Conservation (phyloP, 139 green algal genomes). For the Desmodesmus armatus region DNA sequence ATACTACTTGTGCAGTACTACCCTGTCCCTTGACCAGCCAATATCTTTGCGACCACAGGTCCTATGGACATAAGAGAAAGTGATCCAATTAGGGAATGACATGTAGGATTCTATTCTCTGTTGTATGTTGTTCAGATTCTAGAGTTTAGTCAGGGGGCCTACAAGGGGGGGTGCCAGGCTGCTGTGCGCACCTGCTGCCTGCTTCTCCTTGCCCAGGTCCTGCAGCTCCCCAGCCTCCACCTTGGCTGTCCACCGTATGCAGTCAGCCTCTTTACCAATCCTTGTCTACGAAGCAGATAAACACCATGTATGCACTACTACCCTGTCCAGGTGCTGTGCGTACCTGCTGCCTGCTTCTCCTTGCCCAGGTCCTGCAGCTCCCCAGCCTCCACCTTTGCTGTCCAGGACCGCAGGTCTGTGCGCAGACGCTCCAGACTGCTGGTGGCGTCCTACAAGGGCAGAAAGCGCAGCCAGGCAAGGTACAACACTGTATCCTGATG, state of each 20-base stretch:
- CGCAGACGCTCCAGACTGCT: constrained; percentile 30
- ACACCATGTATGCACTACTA: neutral
- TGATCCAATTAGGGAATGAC: no score
- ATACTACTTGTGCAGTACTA: no score
- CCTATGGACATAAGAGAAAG: no score
- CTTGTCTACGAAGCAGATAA: neutral
- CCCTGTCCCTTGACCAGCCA: no score
- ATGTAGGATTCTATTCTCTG: no score
- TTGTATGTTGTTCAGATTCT: no score
- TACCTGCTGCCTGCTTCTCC: neutral
- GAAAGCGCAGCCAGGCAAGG: neutral
- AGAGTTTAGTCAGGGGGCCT: no score
- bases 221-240: constrained; percentile 19
- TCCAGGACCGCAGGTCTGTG: constrained; percentile 18
- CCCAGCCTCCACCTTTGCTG: neutral
- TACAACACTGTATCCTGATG: neutral
- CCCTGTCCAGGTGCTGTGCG: neutral
- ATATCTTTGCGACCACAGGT: no score
- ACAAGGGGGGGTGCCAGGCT: no score
- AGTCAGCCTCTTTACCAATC: neutral
- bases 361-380: neutral
- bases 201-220: neutral
- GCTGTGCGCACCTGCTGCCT: neutral
- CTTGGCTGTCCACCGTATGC: neutral
- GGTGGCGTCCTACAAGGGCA: constrained; percentile 9